Percentiles rank a stretch among this genome's conserved stretches.
Conservation (phyloP, 768 basidiomycete species). For the Lentinula raphanica region DNA sequence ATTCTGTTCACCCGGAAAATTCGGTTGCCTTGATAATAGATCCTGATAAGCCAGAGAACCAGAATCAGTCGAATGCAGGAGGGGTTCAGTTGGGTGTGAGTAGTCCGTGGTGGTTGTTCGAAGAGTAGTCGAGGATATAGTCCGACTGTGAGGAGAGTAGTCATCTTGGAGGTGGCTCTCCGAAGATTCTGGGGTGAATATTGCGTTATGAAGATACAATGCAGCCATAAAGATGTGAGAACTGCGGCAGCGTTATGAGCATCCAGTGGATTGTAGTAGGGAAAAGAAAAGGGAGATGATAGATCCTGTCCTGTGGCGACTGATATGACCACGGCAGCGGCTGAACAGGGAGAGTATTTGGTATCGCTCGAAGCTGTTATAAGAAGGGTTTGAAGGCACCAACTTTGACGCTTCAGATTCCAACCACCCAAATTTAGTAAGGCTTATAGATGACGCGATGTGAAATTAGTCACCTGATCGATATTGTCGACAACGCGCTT, state of each 20-base stretch:
- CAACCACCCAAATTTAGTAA: not conserved
- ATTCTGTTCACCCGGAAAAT: constrained; percentile 18
- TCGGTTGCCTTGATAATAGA: constrained; percentile 26
- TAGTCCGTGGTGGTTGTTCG: constrained; percentile 31
- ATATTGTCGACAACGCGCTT: too few species aligned
- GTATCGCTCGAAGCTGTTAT: not conserved
- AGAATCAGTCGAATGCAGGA: constrained; percentile 24
- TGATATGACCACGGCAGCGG: not conserved
- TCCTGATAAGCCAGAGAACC: constrained; percentile 23
- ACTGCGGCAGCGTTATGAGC: not conserved
- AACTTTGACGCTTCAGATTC: not conserved
- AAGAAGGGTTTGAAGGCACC: not conserved
- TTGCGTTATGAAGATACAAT: constrained; percentile 10
- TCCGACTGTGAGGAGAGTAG: constrained; percentile 10
- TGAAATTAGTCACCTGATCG: not conserved
- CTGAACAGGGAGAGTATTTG: not conserved
- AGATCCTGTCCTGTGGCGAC: not conserved
- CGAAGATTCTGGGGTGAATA: constrained; percentile 5
- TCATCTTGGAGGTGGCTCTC: not conserved
- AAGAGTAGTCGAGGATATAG: constrained; percentile 32
- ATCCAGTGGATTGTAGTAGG: not conserved
- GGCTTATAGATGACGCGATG: not conserved
- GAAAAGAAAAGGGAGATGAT: not conserved
- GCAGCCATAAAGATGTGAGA: constrained; percentile 9
- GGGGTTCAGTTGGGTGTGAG: constrained; percentile 40